These are phyloP conservation scores for Aureobasidium sp. DNA, from an alignment of 2,329 filamentous ascomycete genomes.

Conservation along the genomic window DNA sequence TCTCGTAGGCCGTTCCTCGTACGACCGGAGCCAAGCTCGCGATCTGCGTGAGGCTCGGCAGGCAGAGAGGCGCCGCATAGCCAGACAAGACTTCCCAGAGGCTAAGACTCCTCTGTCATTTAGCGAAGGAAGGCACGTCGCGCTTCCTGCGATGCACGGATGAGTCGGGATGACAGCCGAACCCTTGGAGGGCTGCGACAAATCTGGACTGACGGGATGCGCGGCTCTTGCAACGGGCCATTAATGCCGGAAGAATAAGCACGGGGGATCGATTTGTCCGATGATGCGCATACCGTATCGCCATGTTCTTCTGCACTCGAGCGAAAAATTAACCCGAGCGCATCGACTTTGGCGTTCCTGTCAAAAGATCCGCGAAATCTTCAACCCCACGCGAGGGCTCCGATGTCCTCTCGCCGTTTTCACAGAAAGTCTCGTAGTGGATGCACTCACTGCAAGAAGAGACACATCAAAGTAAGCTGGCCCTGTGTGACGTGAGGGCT, in stretches of 20 bases:
- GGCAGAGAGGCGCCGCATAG: background rate
- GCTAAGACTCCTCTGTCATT: background rate
- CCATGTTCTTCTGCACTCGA: background rate
- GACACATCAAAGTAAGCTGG: constrained; percentile 25
- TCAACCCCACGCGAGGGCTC: background rate
- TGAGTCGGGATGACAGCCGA: constrained; percentile 6
- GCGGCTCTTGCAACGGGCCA: background rate
- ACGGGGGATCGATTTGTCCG: background rate
- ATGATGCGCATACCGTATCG: background rate
- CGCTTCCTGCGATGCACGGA: constrained; percentile 4
- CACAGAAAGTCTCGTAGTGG: constrained; percentile 25
- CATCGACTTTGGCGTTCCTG: background rate
- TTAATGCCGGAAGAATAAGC: background rate
- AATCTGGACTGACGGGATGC: background rate
- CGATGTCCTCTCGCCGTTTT: constrained; percentile 24
- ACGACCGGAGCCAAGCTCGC: background rate
- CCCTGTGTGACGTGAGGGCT: background rate
- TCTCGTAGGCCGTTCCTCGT: constrained; percentile 10
- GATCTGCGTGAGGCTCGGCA: background rate
- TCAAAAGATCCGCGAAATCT: background rate
- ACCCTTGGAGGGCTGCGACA: background rate
- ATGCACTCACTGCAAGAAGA: constrained; percentile 23
- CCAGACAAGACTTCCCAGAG: background rate
- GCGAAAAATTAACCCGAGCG: background rate
- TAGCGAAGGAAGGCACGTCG: background rate